Evolutionary conservation across 2,329 filamentous ascomycete genomes (phyloP), one percentile per base, ranked within the genome.

Genomic region (Epichloe amarillans): DNA sequence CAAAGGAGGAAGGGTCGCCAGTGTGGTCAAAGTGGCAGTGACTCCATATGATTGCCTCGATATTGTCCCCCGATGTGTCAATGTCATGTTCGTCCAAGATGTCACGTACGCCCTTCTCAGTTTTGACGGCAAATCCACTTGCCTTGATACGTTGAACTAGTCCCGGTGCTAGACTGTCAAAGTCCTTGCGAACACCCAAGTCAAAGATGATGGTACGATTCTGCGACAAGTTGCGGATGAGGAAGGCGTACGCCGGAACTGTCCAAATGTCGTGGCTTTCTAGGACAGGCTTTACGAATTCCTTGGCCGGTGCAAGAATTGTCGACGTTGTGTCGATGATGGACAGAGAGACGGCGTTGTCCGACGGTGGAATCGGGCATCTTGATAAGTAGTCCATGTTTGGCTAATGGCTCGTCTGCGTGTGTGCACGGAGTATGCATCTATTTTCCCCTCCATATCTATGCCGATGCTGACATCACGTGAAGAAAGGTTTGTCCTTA

Each of bases 21-120:
- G 55, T 55, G 46, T 64, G 61, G 23, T 64, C 62, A 19, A 59
- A 58, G 36, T 64, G 62, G 7, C 55, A 59, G 30, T 64, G 61
- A 17, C 59, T 61, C 60, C 59, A 63, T 8, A 63, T 53, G 5
- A 62, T 52, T 17, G 55, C 58, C 21, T 62, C 57, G n/a, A 57
- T 55, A 26, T 46, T 6, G 3, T 44, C 10, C 8, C 19, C 14
- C 14, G 38, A 49, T 8, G 47, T 49, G 8, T 49, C 47, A 12
- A 48, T 19, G 17, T 19, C 46, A 15, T 48, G 15, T 2, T 36
- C 37, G 26, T 49, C 38, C 47, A 49, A 35, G 15, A 43, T 42
- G 10, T 49, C 37, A 19, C 38, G 38, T 5, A 49, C 47, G 33
- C 33, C 33, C 38, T 42, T 42, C 5, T 33, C 23, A 5, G 38